Evolutionary conservation across 495 filamentous ascomycete genomes (phyloP).

Genomic region (Bryoglossum gracile): DNA sequence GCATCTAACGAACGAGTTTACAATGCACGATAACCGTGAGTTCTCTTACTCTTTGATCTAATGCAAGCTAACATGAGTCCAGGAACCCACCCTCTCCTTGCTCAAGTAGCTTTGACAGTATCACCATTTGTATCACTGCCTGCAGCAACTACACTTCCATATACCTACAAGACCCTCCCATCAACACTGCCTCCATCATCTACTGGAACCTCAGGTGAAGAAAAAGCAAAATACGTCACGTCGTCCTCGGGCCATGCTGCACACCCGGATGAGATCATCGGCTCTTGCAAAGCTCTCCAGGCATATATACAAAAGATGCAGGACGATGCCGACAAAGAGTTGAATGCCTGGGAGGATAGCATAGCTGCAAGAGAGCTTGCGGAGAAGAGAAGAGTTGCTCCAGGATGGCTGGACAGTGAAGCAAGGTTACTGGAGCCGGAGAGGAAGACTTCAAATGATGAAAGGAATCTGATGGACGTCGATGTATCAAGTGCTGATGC

Average conservation of each 20-base stretch:
- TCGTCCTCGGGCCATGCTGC: slow-evolving; percentile 68
- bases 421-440: slow-evolving; percentile 75
- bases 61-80: slow-evolving; percentile 1
- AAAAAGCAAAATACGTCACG: slow-evolving; percentile 61
- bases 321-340: slow-evolving; percentile 52
- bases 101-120: slow-evolving; percentile 86
- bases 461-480: slow-evolving; percentile 28
- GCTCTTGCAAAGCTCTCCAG: slow-evolving; percentile 67
- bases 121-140: slow-evolving; percentile 93
- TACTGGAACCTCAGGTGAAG: slow-evolving; percentile 39
- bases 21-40: slow-evolving; percentile 25
- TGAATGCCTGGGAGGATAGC: slow-evolving; percentile 62
- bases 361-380: slow-evolving; percentile 73
- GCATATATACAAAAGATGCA: slow-evolving; percentile 62
- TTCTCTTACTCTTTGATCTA: neutral
- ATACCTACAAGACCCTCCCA: slow-evolving; percentile 86
- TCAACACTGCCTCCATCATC: slow-evolving; percentile 76
- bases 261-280: slow-evolving; percentile 73
- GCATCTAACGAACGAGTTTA: no score
- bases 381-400: slow-evolving; percentile 85
- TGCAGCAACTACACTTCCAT: slow-evolving; percentile 82
- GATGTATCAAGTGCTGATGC: slow-evolving; percentile 42
- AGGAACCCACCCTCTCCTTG: slow-evolving; percentile 67
- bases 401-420: slow-evolving; percentile 90
- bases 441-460: slow-evolving; percentile 30